Percentiles rank a stretch among this genome's conserved stretches.
These are phyloP conservation scores for Nymphaea colorata DNA, from an alignment of 164 flowering plant species.

Conservation along the genomic window DNA sequence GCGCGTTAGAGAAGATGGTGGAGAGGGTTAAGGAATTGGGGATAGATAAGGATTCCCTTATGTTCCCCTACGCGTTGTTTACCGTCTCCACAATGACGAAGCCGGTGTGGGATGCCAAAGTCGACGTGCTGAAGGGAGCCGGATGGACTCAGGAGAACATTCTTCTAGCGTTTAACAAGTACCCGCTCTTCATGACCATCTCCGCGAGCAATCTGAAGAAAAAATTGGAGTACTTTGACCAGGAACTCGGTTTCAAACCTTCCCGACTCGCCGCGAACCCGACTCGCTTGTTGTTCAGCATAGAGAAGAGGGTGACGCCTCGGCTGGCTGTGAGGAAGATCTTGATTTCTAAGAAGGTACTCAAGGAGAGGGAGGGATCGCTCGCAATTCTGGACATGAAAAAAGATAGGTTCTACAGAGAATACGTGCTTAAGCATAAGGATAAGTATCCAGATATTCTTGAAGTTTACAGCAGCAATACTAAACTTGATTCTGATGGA, in stretches of 20 bases:
- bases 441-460: constrained; percentile 4
- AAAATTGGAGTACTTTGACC: constrained; percentile 1
- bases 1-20: constrained; percentile 1
- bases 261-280: not conserved
- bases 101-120: constrained; percentile 3
- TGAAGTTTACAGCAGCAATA: not conserved
- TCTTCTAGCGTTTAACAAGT: constrained; percentile 5
- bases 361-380: not conserved
- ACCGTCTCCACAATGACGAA: not conserved
- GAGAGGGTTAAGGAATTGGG: constrained; percentile 5
- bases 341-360: constrained; percentile 2
- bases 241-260: not conserved
- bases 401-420: constrained; percentile 1
- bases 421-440: constrained; percentile 1
- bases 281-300: not conserved
- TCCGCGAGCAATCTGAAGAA: constrained; percentile 8
- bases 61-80: constrained; percentile 5
- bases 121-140: constrained; percentile 1
- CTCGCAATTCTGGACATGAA: not conserved
- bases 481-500: not conserved
- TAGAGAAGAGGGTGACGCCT: constrained; percentile 8
- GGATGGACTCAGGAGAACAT: constrained; percentile 12
- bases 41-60: not conserved
- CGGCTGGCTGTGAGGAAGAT: constrained; percentile 5
- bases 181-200: constrained; percentile 3